Base-by-base conservation (phyloP, 345 rosid genomes). In the Trapa bicornis region DNA sequence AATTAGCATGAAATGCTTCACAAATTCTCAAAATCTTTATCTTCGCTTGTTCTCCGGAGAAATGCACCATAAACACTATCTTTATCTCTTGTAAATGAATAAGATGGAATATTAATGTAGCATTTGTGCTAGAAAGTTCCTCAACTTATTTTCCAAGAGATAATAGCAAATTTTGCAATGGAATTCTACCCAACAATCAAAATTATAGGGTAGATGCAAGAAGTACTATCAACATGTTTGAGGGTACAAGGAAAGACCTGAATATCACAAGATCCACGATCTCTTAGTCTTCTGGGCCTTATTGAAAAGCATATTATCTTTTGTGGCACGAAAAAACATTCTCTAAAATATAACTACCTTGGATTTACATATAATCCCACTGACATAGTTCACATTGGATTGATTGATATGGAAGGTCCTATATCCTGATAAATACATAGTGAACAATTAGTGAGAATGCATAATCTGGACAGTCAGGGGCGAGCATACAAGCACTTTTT, bases 281-380 rank as follows among this genome's bases (percentile, higher is more conserved):
- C 73, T 81, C 94, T 80, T 90, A 97, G 79, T 79, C 89, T 64
- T 94, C 91, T n/a, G 86, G 80, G 96, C 84, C 77, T 87, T 95
- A 76, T 88, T 90, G 80, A 93, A 93, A 79, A 93, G 96, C 96
- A 93, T 87, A 80, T 93, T 93, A 76, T 97, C 98, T 80, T 97
- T 90, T 68, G 97, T 93, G 70, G 97, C 88, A 75, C 97, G 96
- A 79, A 93, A 93, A 73, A 93, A 68, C 89, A 93, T 88, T 82
- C 96, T 88, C 83, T 93, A 92, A 81, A 93, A 90, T 73, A 81
- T 83, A 67, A 84, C 78, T 75, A 73, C 81, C 77, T 90, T 90
- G 48, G 84, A 80, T 75, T 82, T 82, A 79, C 89, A 84, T 70
- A 90, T 77, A 64, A 93, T 93, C 65, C 98, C 96, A 65, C 95